Evolutionary conservation across 306 rosid genomes (phyloP).

Genomic region (Purshia tridentata): DNA sequence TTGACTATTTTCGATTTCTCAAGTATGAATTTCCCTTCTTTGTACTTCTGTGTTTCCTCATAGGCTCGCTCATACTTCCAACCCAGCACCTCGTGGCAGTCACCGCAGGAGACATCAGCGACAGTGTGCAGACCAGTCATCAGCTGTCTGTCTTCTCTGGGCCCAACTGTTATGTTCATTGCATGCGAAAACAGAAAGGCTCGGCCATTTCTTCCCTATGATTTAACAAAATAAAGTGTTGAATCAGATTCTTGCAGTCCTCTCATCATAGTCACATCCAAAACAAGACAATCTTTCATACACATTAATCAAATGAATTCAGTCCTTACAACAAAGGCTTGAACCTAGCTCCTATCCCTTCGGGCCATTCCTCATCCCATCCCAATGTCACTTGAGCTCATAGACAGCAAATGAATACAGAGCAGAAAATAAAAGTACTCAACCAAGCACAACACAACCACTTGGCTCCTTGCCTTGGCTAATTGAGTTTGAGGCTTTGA

Average conservation of each 20-base stretch:
- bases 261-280: slow-evolving; percentile 11
- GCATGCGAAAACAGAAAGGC: slow-evolving; percentile 57
- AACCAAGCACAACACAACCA: slow-evolving; percentile 6
- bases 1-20: slow-evolving; percentile 46
- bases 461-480: no score
- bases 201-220: slow-evolving; percentile 66
- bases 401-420: not conserved
- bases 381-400: no score
- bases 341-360: no score
- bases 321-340: no score
- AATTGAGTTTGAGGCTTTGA: not conserved
- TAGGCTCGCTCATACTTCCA: slow-evolving; percentile 51
- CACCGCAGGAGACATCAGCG: slow-evolving; percentile 43
- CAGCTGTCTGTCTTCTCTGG: slow-evolving; percentile 42
- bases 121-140: slow-evolving; percentile 48
- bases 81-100: slow-evolving; percentile 42
- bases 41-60: slow-evolving; percentile 44
- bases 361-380: no score
- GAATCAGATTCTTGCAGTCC: not conserved
- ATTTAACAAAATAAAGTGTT: not conserved
- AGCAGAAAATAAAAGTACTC: not conserved
- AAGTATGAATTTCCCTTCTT: slow-evolving; percentile 46
- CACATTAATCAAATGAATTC: not conserved
- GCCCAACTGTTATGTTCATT: slow-evolving; percentile 38
- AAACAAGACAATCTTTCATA: not conserved